Evolutionary conservation across 2,329 filamentous ascomycete genomes (phyloP), one percentile per base, ranked within the genome.

Genomic region (Elsinoe arachidis): DNA sequence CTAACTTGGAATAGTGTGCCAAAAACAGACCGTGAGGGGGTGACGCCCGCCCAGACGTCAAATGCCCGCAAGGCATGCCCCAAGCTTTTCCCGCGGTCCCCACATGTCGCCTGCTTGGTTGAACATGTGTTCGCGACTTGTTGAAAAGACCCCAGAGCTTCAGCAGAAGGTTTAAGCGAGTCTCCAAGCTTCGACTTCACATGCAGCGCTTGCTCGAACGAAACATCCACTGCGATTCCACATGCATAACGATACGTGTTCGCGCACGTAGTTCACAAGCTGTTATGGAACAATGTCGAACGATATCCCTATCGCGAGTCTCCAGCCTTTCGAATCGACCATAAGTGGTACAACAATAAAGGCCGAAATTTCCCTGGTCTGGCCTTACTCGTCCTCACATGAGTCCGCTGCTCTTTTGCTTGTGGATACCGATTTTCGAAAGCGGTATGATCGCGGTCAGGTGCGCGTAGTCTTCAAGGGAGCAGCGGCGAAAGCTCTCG

Each of bases 311-410:
- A 71, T 71, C 43, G 63, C 64, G 2, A 60, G 61, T 33, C 64
- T 71, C 30, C 58, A 61, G 23, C 63, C 67, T n/a, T 56, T 59
- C n/a, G 56, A 59, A 15, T 19, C 61, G 15, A 63, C 64, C 19
- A 64, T 64, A 5, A 21, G 57, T 9, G 58, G 64, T 55, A 65
- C 67, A 41, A 61, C 64, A 4, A 68, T 96, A 33, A 79, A 82
- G 58, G 90, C 88, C 38, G 77, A 87, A 14, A 82, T 96, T 19
- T 92, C 90, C 7, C 82, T 97, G 35, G 84, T 89, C 58, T 97
- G 92, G 91, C 92, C 92, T 0, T 96, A 89, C 71, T 96, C 88
- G 62, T 87, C 86, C 19, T 83, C 89, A 23, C 86, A 81, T 30
- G 81, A 80, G 55, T 84, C 84, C 38, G 80, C 90, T 63, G 86